phyloP scores from a whole-genome alignment of 1,284 basidiomycete species.

The Ustilago esculenta region DNA sequence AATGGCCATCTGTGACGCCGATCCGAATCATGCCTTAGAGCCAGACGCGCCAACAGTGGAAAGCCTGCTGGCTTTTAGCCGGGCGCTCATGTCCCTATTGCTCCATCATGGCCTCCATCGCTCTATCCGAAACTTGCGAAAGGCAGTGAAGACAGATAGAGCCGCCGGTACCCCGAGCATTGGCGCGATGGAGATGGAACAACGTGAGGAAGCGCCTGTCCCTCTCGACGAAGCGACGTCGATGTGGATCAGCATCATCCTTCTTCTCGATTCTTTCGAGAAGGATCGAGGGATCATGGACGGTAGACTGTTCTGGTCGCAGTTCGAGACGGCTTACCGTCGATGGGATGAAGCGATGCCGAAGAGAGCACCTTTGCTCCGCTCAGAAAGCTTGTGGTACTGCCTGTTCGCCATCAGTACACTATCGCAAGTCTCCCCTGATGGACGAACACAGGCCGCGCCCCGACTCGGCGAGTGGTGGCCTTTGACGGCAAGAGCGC shows the following conservation, averaged over 20 bases:
- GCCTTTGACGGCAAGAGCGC: conserved; percentile 70
- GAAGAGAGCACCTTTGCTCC: conserved; percentile 71
- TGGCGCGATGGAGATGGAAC: conserved; percentile 1
- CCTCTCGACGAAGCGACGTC: conserved; percentile 71
- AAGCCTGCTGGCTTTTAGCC: conserved; percentile 22
- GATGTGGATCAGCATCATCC: conserved; percentile 80
- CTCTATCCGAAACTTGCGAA: conserved; percentile 26
- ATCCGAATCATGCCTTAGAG: conserved; percentile 22
- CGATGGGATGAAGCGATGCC: conserved; percentile 61
- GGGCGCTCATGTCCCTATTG: conserved; percentile 51
- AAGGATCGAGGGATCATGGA: conserved; percentile 19
- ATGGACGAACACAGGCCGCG: conserved; percentile 71
- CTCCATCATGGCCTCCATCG: conserved; percentile 55
- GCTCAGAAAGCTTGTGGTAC: conserved; percentile 74
- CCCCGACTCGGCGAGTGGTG: conserved; percentile 75
- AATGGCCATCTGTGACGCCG: conserved; percentile 32
- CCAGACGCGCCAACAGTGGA: conserved; percentile 59
- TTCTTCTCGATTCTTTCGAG: conserved; percentile 68
- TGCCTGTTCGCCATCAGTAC: conserved; percentile 77
- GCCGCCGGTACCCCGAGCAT: neutral
- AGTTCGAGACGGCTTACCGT: conserved; percentile 47
- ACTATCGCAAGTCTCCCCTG: conserved; percentile 79
- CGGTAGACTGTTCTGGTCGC: conserved; percentile 44
- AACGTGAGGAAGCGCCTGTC: conserved; percentile 54
- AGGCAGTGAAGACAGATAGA: neutral